Conservation (phyloP, 2,329 filamentous ascomycete species). For the Penicillium sp. region DNA sequence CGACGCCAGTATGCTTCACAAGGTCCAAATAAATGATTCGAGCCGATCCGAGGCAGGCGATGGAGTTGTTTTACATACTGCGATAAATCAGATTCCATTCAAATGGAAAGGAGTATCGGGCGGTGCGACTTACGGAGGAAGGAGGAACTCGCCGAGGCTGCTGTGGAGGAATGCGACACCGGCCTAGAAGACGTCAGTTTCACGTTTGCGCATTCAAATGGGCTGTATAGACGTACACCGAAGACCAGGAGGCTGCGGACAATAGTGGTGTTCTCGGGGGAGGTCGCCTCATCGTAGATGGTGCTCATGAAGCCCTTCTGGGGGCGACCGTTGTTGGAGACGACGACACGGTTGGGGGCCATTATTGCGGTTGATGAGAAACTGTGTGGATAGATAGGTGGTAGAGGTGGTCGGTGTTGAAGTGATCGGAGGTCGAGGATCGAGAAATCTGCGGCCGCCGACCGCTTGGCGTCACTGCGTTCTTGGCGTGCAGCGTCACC, state of each 20-base stretch:
- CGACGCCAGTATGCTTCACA: slow-evolving; percentile 20
- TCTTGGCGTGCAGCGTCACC: slow-evolving; percentile 23
- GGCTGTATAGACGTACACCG: slow-evolving; percentile 53
- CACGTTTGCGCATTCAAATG: not conserved
- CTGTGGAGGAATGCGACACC: slow-evolving; percentile 67
- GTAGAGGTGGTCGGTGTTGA: slow-evolving; percentile 4
- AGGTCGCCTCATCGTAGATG: slow-evolving; percentile 62
- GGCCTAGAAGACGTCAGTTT: slow-evolving; percentile 46
- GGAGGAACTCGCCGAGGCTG: slow-evolving; percentile 65
- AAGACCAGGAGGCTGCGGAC: slow-evolving; percentile 68
- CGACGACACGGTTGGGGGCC: slow-evolving; percentile 60
- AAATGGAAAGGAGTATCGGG: not conserved
- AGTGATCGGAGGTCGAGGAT: slow-evolving; percentile 7
- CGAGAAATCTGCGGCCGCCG: slow-evolving; percentile 34
- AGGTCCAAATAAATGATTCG: slow-evolving; percentile 9
- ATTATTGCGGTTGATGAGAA: slow-evolving; percentile 42
- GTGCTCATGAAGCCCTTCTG: slow-evolving; percentile 55
- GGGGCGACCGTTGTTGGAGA: slow-evolving; percentile 47
- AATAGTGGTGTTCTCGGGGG: slow-evolving; percentile 66
- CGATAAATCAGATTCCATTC: slow-evolving; percentile 4
- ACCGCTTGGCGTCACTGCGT: slow-evolving; percentile 27
- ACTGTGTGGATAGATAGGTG: not conserved
- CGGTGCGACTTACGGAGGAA: slow-evolving; percentile 54
- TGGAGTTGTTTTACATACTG: slow-evolving; percentile 17
- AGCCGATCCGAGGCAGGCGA: slow-evolving; percentile 8